phyloP scores from a whole-genome alignment of 164 flowering plant species.

The Berberis vulgaris region DNA sequence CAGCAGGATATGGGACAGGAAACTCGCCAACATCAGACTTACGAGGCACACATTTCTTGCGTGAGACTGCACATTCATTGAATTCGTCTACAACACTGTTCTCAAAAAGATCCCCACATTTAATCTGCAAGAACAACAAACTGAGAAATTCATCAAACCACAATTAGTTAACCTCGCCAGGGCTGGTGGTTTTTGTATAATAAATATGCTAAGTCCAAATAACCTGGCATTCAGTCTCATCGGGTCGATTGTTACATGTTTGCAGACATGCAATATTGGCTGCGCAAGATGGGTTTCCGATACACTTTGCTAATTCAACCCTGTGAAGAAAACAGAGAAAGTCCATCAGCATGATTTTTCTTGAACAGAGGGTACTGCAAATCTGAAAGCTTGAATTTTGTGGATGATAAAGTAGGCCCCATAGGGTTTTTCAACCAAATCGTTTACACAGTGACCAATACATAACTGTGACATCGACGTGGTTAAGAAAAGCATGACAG shows the following conservation, averaged over 20 bases:
- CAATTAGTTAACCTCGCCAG: slow-evolving; percentile 6
- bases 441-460: not conserved
- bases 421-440: too few relatives aligned
- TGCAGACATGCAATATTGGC: slow-evolving; percentile 96
- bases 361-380: not conserved
- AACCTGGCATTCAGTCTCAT: slow-evolving; percentile 97
- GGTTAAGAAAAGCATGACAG: too few relatives aligned
- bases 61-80: slow-evolving; percentile 94
- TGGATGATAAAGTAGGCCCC: not conserved
- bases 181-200: not conserved
- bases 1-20: slow-evolving; percentile 70
- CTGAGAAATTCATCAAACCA: slow-evolving; percentile 13
- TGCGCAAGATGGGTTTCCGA: slow-evolving; percentile 89
- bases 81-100: slow-evolving; percentile 84
- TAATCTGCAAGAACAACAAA: slow-evolving; percentile 47
- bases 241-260: slow-evolving; percentile 91
- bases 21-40: slow-evolving; percentile 92
- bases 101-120: slow-evolving; percentile 91
- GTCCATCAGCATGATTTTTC: not conserved
- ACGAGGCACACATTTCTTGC: slow-evolving; percentile 89
- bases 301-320: slow-evolving; percentile 88
- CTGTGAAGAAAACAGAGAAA: slow-evolving; percentile 24
- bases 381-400: not conserved
- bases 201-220: slow-evolving; percentile 10
- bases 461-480: not conserved